Conservation (phyloP, 23 red algal genomes). For the Cyanidioschyzon merolae region DNA sequence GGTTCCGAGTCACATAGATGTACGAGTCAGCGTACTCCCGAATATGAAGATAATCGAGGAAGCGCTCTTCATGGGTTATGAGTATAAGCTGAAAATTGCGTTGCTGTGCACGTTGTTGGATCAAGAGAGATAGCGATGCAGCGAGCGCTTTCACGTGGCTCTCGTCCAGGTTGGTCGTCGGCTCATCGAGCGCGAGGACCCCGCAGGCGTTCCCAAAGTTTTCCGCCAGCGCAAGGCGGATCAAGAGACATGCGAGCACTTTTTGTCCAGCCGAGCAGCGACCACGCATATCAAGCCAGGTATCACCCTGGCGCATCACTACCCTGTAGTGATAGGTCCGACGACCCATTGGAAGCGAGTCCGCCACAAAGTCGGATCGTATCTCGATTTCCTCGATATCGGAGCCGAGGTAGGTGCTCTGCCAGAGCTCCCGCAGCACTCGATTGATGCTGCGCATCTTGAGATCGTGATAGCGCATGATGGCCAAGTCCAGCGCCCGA, state of each 20-base stretch:
- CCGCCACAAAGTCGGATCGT: constrained; percentile 52
- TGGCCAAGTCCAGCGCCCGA: constrained; percentile 75
- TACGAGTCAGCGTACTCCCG: constrained; percentile 58
- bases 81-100: constrained; percentile 84
- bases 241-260: constrained; percentile 84
- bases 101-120: constrained; percentile 54
- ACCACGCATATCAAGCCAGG: constrained; percentile 86
- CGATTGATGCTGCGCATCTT: constrained; percentile 95
- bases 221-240: constrained; percentile 83
- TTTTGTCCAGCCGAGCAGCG: constrained; percentile 98
- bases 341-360: constrained; percentile 2
- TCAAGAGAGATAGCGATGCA: constrained; percentile 41
- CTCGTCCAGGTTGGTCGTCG: constrained; percentile 90
- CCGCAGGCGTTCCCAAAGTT: constrained; percentile 84
- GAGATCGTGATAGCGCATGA: constrained; percentile 81
- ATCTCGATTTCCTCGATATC: constrained; percentile 99
- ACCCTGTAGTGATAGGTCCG: constrained; percentile 89
- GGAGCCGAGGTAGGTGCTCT: constrained; percentile 65
- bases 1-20: constrained; percentile 43
- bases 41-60: constrained; percentile 62
- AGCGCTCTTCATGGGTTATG: constrained; percentile 93
- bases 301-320: constrained; percentile 82
- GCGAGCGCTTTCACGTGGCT: constrained; percentile 82
- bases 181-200: constrained; percentile 90
- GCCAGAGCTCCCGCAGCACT: constrained; percentile 83